Percentiles rank a stretch among this genome's conserved stretches.
These are phyloP conservation scores for Aspergillus arachidicola DNA, from an alignment of 2,329 filamentous ascomycete species.

Conservation along the genomic window DNA sequence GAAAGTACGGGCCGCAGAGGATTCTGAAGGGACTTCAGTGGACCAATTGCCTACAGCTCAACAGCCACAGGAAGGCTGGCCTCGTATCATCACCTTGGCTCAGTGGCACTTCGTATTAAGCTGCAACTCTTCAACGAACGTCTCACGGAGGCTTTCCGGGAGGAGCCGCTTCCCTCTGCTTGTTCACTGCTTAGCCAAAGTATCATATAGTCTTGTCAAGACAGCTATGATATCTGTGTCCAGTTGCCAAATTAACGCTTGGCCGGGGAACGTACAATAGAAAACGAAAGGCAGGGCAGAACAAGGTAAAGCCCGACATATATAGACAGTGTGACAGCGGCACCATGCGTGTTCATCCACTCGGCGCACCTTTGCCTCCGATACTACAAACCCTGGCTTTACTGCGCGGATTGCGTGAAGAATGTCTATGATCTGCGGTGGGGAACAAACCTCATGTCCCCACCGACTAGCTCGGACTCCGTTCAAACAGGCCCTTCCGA, in stretches of 20 bases:
- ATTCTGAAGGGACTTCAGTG: background rate
- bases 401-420: no score
- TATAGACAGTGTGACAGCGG: no score
- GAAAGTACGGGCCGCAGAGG: background rate
- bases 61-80: background rate
- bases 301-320: no score
- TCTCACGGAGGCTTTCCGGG: background rate
- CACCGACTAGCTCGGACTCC: background rate
- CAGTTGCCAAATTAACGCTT: no score
- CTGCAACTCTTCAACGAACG: background rate
- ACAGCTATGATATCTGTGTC: background rate
- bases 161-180: background rate
- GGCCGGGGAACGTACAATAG: no score
- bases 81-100: background rate
- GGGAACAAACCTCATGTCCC: background rate
- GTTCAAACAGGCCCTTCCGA: background rate
- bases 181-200: background rate
- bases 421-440: no score
- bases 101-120: background rate
- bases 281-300: no score
- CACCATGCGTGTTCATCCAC: no score
- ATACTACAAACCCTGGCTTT: background rate
- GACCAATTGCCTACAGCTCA: background rate
- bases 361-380: background rate
- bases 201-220: background rate